phyloP scores from a whole-genome alignment of 345 rosid genomes.

The Salix udensis region DNA sequence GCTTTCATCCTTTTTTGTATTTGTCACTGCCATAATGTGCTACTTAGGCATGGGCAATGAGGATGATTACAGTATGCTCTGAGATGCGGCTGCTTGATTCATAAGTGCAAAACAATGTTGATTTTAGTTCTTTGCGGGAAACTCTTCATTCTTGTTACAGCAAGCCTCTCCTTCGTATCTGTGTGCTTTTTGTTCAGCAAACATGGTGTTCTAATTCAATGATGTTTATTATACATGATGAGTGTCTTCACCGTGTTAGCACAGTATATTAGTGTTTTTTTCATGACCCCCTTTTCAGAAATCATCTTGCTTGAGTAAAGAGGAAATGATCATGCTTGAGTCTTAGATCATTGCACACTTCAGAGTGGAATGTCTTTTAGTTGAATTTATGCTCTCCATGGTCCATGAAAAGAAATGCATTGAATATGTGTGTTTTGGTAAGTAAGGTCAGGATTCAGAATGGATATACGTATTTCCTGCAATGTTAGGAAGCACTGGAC shows the following conservation, averaged over 20 bases:
- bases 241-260: not conserved
- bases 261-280: no score
- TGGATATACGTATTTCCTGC: no score
- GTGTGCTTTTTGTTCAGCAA: not conserved
- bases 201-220: not conserved
- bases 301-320: no score
- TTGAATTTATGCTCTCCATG: no score
- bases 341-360: no score
- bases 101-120: not conserved
- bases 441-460: no score
- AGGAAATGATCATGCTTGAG: no score
- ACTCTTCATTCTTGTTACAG: not conserved
- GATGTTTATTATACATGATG: not conserved
- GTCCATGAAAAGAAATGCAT: no score
- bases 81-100: constrained; percentile 11
- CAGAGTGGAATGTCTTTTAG: no score
- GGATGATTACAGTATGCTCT: constrained; percentile 51
- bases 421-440: no score
- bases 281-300: no score
- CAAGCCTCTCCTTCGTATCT: not conserved
- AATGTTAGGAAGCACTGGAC: no score
- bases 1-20: constrained; percentile 67
- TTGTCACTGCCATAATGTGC: constrained; percentile 67
- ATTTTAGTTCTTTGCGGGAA: not conserved
- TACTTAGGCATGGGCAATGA: constrained; percentile 50